phyloP scores from a whole-genome alignment of 225 moss, liverwort and hornwort genomes.

The Bryum argenteum region DNA sequence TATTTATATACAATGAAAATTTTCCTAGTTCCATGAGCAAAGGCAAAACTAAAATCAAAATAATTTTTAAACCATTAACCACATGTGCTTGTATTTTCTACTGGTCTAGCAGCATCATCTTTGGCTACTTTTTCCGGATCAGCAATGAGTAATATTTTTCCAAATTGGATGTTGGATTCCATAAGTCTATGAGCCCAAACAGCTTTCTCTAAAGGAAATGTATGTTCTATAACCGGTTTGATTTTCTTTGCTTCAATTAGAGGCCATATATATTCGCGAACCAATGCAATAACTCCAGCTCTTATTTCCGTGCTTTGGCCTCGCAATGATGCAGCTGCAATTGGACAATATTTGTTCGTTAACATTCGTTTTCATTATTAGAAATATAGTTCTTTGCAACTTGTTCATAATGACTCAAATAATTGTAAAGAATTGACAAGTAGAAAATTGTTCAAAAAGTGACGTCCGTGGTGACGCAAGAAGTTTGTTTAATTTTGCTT shows the following conservation, averaged over 20 bases:
- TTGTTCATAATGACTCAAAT: no score
- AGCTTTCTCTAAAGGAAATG: slow-evolving; percentile 66
- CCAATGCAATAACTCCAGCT: slow-evolving; percentile 64
- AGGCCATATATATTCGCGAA: slow-evolving; percentile 75
- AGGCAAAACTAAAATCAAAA: no score
- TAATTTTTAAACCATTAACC: background rate
- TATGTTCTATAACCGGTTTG: slow-evolving; percentile 51
- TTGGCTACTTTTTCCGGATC: slow-evolving; percentile 35
- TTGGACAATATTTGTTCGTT: background rate
- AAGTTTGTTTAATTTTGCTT: no score
- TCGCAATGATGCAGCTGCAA: slow-evolving; percentile 60
- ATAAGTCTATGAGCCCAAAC: slow-evolving; percentile 63
- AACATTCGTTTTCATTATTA: no score
- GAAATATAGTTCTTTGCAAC: no score
- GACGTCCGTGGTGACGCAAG: no score
- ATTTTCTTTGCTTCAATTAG: slow-evolving; percentile 57
- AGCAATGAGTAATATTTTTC: slow-evolving; percentile 63
- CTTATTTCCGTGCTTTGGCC: slow-evolving; percentile 45
- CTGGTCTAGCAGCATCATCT: slow-evolving; percentile 14
- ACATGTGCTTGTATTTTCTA: slow-evolving; percentile 18
- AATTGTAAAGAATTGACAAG: no score
- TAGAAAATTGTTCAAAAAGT: no score
- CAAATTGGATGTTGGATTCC: slow-evolving; percentile 69
- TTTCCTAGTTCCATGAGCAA: no score
- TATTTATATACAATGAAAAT: no score